Conservation (phyloP, 2,329 filamentous ascomycete genomes). For the Fusarium napiforme region DNA sequence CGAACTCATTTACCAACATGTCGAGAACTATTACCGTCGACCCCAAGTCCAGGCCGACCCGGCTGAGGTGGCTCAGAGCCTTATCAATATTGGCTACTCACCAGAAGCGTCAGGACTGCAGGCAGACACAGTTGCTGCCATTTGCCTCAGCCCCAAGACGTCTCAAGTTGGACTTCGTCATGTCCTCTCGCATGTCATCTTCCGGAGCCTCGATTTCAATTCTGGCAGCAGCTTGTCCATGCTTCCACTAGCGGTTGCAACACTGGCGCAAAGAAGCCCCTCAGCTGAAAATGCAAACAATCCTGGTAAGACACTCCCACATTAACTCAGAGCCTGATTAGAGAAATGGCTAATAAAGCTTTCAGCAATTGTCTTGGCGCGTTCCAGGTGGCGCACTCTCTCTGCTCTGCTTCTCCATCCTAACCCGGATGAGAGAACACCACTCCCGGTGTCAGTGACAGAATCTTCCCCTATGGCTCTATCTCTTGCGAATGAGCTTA, state of each 20-base stretch:
- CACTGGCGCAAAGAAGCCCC: slow-evolving; percentile 47
- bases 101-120: slow-evolving; percentile 15
- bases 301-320: slow-evolving; percentile 45
- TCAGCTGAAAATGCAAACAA: slow-evolving; percentile 41
- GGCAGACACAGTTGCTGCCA: slow-evolving; percentile 37
- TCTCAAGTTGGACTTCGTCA: slow-evolving; percentile 51
- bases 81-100: slow-evolving; percentile 45
- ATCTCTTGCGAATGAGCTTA: slow-evolving; percentile 48
- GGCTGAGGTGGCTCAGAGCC: slow-evolving; percentile 34
- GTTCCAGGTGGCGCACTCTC: slow-evolving; percentile 56
- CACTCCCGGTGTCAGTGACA: slow-evolving; percentile 47
- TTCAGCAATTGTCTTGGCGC: slow-evolving; percentile 44
- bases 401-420: slow-evolving; percentile 57
- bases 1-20: slow-evolving; percentile 53
- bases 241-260: slow-evolving; percentile 50
- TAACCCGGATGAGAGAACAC: slow-evolving; percentile 49
- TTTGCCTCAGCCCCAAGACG: slow-evolving; percentile 49
- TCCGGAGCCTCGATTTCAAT: slow-evolving; percentile 49
- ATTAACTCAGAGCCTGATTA: neutral
- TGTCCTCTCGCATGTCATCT: slow-evolving; percentile 51
- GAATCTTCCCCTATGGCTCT: slow-evolving; percentile 47
- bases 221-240: slow-evolving; percentile 48
- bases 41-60: slow-evolving; percentile 35
- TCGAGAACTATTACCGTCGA: slow-evolving; percentile 53
- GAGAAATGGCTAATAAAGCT: neutral